Percentiles rank a stretch among this genome's conserved stretches.
phyloP scores from a whole-genome alignment of 1,284 basidiomycete genomes.

The Malassezia japonica region DNA sequence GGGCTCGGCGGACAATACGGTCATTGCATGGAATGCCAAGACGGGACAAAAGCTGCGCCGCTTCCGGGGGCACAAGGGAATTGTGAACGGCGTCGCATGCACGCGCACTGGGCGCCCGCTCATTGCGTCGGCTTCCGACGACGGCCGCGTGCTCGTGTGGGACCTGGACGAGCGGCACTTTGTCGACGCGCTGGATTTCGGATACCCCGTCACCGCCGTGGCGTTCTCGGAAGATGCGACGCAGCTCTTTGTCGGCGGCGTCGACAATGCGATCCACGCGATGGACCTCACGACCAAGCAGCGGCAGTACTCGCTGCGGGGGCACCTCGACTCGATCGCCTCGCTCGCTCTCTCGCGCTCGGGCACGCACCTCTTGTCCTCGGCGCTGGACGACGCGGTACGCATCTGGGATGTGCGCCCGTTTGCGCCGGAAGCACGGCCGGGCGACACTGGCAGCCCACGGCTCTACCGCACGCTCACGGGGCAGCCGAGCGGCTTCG shows the following conservation, averaged over 20 bases:
- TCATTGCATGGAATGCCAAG: conserved; percentile 36
- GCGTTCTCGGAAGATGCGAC: conserved; percentile 42
- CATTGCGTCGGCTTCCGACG: conserved; percentile 37
- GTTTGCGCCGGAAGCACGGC: conserved; percentile 38
- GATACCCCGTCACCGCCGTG: conserved; percentile 46
- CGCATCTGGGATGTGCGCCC: conserved; percentile 48
- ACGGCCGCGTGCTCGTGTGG: conserved; percentile 45
- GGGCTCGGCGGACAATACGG: conserved; percentile 44
- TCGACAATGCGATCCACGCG: conserved; percentile 47
- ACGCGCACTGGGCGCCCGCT: conserved; percentile 30
- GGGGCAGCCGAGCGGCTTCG: conserved; percentile 41
- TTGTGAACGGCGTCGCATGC: conserved; percentile 41
- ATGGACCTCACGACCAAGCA: conserved; percentile 29
- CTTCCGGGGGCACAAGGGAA: conserved; percentile 36
- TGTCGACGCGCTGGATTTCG: conserved; percentile 34
- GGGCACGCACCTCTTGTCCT: conserved; percentile 41
- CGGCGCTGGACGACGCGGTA: conserved; percentile 38
- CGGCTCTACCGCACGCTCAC: conserved; percentile 37
- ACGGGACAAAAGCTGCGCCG: conserved; percentile 38
- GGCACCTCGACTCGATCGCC: conserved; percentile 37
- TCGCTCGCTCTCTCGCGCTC: conserved; percentile 35
- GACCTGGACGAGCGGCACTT: conserved; percentile 30
- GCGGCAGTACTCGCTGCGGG: conserved; percentile 29
- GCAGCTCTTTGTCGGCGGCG: conserved; percentile 43
- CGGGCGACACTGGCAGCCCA: conserved; percentile 23